phyloP scores from a whole-genome alignment of 805 yeast species.

The Candida alai region DNA sequence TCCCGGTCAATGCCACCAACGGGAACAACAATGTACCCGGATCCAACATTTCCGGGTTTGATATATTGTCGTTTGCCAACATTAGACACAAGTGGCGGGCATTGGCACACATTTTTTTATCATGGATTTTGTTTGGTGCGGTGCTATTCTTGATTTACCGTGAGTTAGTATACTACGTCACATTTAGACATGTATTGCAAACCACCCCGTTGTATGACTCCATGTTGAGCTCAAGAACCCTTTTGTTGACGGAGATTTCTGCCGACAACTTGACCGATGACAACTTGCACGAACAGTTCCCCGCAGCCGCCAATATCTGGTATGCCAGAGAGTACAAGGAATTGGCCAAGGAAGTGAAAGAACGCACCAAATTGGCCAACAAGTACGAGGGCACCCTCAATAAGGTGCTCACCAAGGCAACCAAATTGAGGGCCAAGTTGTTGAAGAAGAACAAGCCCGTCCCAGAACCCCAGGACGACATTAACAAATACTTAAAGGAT shows the following conservation, averaged over 20 bases:
- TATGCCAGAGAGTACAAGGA: conserved; percentile 61
- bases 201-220: conserved; percentile 72
- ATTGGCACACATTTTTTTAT: conserved; percentile 71
- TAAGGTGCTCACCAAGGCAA: conserved; percentile 55
- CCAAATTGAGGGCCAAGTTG: conserved; percentile 51
- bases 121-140: conserved; percentile 71
- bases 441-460: conserved; percentile 53
- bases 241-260: conserved; percentile 69
- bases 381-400: conserved; percentile 68
- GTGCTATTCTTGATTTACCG: conserved; percentile 65
- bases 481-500: conserved; percentile 62
- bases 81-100: conserved; percentile 59
- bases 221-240: conserved; percentile 63
- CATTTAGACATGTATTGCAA: conserved; percentile 71
- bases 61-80: conserved; percentile 60
- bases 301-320: conserved; percentile 56
- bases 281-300: conserved; percentile 55
- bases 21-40: conserved; percentile 37
- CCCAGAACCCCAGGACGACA: conserved; percentile 55
- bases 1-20: conserved; percentile 73
- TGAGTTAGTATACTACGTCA: conserved; percentile 66
- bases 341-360: conserved; percentile 53
- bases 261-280: conserved; percentile 44
- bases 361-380: conserved; percentile 55
- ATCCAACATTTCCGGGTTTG: conserved; percentile 48